Evolutionary conservation across 495 filamentous ascomycete species (phyloP).

Genomic region (Jackrogersella multiformis): DNA sequence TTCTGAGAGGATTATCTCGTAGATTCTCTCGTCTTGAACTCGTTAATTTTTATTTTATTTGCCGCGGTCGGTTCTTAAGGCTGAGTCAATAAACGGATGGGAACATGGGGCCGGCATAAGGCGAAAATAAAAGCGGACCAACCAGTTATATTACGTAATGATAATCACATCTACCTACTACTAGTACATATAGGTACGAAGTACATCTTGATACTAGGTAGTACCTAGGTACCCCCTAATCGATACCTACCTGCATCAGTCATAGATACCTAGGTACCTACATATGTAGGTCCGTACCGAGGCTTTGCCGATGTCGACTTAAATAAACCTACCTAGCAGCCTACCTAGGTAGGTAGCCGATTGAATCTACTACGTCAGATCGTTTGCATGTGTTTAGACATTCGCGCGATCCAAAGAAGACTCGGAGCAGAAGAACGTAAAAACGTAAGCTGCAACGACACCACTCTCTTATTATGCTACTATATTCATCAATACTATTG

Average conservation of each 20-base stretch:
- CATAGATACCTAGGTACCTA: no score
- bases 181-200: not conserved
- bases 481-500: no score
- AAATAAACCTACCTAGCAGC: no score
- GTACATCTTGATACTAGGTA: not conserved
- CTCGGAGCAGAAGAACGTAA: no score
- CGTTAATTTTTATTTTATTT: conserved; percentile 31
- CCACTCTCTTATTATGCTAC: no score
- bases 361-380: conserved; percentile 38
- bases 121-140: not conserved
- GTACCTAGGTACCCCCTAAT: not conserved
- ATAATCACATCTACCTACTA: not conserved
- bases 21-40: conserved; percentile 17
- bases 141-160: conserved; percentile 11
- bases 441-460: no score
- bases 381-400: not conserved
- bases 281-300: not conserved
- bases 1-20: not conserved
- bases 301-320: conserved; percentile 1
- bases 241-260: no score
- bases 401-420: no score
- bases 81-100: conserved; percentile 22
- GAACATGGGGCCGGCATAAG: conserved; percentile 13
- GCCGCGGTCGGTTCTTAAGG: conserved; percentile 24
- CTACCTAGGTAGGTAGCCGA: no score